A percentile compares a stretch with the other conserved stretches of the same genome.
phyloP scores from a whole-genome alignment of 2,329 filamentous ascomycete genomes.

The Phyllosticta citribraziliensis region DNA sequence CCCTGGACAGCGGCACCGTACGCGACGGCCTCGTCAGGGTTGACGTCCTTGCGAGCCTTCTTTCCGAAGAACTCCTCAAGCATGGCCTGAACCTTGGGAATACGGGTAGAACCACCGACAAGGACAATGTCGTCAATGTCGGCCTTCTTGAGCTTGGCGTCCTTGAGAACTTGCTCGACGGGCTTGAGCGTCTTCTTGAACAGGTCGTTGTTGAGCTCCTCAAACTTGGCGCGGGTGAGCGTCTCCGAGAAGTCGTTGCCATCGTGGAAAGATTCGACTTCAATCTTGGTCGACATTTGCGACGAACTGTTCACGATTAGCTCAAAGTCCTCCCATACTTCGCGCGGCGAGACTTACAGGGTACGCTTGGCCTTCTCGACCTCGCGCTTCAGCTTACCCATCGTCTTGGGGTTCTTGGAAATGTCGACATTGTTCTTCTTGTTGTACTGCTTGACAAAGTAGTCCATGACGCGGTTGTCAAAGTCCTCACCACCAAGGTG shows the following conservation, averaged over 20 bases:
- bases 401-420: slow-evolving; percentile 90
- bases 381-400: slow-evolving; percentile 99
- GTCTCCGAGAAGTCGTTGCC: slow-evolving; percentile 98
- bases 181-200: slow-evolving; percentile 99
- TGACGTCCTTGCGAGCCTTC: slow-evolving; percentile 98
- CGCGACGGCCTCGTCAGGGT: slow-evolving; percentile 97
- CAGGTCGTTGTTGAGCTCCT: slow-evolving; percentile 96
- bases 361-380: slow-evolving; percentile 99
- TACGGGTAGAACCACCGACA: slow-evolving; percentile 97
- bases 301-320: slow-evolving; percentile 44
- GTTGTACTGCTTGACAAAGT: slow-evolving; percentile 97
- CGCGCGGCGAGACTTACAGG: slow-evolving; percentile 35
- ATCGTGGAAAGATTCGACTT: slow-evolving; percentile 95
- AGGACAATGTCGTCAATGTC: slow-evolving; percentile 96
- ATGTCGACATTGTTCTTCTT: slow-evolving; percentile 93
- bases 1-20: slow-evolving; percentile 96
- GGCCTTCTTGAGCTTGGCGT: slow-evolving; percentile 91
- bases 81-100: slow-evolving; percentile 90
- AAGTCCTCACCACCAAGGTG: slow-evolving; percentile 98
- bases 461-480: slow-evolving; percentile 92
- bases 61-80: slow-evolving; percentile 97
- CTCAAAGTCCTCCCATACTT: neutral
- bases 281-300: slow-evolving; percentile 85
- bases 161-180: slow-evolving; percentile 96
- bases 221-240: slow-evolving; percentile 96